Base-by-base conservation (phyloP, 345 rosid genomes). In the Toxicodendron radicans region DNA sequence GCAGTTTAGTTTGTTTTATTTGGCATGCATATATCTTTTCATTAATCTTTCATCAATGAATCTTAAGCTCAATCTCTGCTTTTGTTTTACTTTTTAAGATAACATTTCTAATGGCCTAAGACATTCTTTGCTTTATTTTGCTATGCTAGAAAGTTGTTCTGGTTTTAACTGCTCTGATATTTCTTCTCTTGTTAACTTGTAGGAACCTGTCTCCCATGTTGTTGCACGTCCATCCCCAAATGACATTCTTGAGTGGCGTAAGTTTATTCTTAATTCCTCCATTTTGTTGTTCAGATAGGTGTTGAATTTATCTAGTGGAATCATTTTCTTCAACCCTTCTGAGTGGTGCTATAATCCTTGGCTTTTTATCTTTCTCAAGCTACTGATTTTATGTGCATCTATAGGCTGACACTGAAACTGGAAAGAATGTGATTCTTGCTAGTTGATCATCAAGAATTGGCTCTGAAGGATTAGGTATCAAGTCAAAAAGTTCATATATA, bases 181-280 rank as follows among this genome's bases (percentile, higher is more conserved):
- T 18, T 70, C 2, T 72, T 53, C 11, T 74, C 58, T 12, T 72
- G 75, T 82, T 75, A 78, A 73, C 59, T 78, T 84, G 78, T 79
- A 95, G 99, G 99, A 95, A 76, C 99, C 98, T 32, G 97, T 93
- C 76, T 85, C 99, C 65, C 88, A 93, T 83, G 84, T 93, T 68
- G 93, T 93, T 74, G 98, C 99, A 56, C 89, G 95, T 64, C 99
- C 98, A 86, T 93, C 96, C 68, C 89, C 94, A 45, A 95, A 77
- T 74, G 88, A 93, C 81, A 93, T 93, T 78, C 99, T 95, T 54
- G 98, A 95, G 68, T 93, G 99, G 98, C 98, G 99, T 95, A 90
- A 88, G 97, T 89, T 75, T 33, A 65, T 51, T 49, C 58, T 41
- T 63, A 54, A 38, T 41, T 59, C 60, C 51, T n/a, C 67, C 23